A percentile compares a stretch with the other conserved stretches of the same genome.
Evolutionary conservation across 2,329 filamentous ascomycete species (phyloP).

Genomic region (Scedosporium apiospermum): DNA sequence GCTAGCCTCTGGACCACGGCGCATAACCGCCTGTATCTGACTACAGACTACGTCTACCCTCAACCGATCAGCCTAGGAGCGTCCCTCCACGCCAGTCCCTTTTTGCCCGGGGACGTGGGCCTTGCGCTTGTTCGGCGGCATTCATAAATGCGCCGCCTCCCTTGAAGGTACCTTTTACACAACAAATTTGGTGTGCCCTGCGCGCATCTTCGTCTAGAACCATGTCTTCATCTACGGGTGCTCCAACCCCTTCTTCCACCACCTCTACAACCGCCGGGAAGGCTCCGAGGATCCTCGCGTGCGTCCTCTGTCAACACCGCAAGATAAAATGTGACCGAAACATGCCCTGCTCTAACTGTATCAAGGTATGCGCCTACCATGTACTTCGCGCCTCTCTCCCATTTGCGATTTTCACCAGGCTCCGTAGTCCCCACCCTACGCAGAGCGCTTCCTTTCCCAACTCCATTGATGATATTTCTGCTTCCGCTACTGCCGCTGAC

Average conservation of each 20-base stretch:
- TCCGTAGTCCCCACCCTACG: neutral
- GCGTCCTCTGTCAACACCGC: constrained; percentile 49
- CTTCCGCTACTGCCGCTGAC: neutral
- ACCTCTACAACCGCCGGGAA: constrained; percentile 18
- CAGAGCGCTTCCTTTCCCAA: neutral
- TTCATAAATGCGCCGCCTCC: neutral
- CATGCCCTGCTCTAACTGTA: constrained; percentile 49
- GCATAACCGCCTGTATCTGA: neutral
- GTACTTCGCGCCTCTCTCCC: neutral
- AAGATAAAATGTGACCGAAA: constrained; percentile 55
- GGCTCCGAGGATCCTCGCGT: constrained; percentile 38
- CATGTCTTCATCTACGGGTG: neutral
- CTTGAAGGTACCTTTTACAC: neutral
- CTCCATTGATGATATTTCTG: neutral
- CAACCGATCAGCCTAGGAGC: neutral
- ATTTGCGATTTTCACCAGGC: neutral
- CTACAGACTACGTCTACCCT: neutral
- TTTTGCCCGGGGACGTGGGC: neutral
- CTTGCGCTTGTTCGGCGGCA: neutral
- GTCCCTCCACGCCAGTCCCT: too few relatives aligned
- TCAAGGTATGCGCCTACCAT: constrained; percentile 35
- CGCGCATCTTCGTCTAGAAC: neutral
- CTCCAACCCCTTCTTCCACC: neutral
- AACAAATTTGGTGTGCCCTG: neutral
- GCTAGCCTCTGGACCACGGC: neutral